phyloP scores from a whole-genome alignment of 805 yeast genomes.

The Kluyveromyces aestuarii region DNA sequence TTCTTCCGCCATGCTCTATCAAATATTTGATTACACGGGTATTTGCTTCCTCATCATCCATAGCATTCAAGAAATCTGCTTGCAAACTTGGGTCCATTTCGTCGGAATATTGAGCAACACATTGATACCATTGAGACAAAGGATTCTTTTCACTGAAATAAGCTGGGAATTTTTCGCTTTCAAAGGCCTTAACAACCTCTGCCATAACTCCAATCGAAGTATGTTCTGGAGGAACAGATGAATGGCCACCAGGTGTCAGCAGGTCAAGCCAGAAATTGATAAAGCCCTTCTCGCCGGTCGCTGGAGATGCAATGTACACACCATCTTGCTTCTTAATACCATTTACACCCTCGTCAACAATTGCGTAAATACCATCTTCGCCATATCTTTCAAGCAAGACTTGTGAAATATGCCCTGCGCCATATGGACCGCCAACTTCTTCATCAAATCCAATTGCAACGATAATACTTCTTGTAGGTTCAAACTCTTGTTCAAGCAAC shows the following conservation, averaged over 20 bases:
- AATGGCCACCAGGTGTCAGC: constrained; percentile 48
- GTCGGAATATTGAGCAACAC: constrained; percentile 41
- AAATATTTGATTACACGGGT: constrained; percentile 9
- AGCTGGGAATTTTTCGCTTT: constrained; percentile 39
- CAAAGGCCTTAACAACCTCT: constrained; percentile 45
- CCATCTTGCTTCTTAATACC: constrained; percentile 33
- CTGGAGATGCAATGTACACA: constrained; percentile 39
- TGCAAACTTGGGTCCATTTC: constrained; percentile 7
- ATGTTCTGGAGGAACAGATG: constrained; percentile 55
- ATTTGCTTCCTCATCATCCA: constrained; percentile 10
- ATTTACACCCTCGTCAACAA: constrained; percentile 57
- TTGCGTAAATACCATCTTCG: constrained; percentile 43
- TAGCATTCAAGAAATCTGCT: constrained; percentile 9
- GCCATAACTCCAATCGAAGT: constrained; percentile 66
- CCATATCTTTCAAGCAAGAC: constrained; percentile 48
- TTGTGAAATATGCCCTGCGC: constrained; percentile 45
- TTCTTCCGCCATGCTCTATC: constrained; percentile 12
- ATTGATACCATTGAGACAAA: constrained; percentile 43
- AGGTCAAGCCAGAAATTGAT: constrained; percentile 32
- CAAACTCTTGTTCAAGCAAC: constrained; percentile 36
- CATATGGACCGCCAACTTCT: constrained; percentile 54
- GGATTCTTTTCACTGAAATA: constrained; percentile 49
- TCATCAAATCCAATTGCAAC: constrained; percentile 70
- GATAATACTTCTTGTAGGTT: constrained; percentile 49
- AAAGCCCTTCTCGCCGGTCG: constrained; percentile 50